Conservation (phyloP, 2,329 filamentous ascomycete species). For the Fusarium domesticum region DNA sequence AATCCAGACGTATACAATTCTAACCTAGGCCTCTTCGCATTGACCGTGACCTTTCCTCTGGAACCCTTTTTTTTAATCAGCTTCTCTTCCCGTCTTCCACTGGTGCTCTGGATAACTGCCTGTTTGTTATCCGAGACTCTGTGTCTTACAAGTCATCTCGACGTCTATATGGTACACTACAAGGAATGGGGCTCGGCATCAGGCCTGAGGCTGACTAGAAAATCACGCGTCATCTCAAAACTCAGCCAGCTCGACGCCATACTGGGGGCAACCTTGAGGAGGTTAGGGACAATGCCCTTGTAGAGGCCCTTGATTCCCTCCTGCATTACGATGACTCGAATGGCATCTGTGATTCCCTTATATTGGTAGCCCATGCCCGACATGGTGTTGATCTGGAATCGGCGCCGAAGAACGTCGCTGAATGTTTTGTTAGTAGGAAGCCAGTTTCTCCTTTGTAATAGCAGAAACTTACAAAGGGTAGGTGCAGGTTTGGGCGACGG, state of each 20-base stretch:
- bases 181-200: slow-evolving; percentile 33
- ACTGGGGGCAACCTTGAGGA: slow-evolving; percentile 94
- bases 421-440: slow-evolving; percentile 6
- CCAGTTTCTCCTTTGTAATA: slow-evolving; percentile 10
- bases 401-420: slow-evolving; percentile 84
- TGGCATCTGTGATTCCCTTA: slow-evolving; percentile 78
- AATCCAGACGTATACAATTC: slow-evolving; percentile 19
- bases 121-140: not conserved
- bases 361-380: slow-evolving; percentile 97
- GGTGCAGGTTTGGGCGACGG: slow-evolving; percentile 94
- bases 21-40: slow-evolving; percentile 4
- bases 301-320: slow-evolving; percentile 86
- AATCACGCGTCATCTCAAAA: slow-evolving; percentile 90
- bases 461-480: slow-evolving; percentile 80
- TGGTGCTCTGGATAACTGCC: not conserved
- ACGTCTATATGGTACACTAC: slow-evolving; percentile 22
- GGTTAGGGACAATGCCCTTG: slow-evolving; percentile 92
- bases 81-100: not conserved
- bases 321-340: slow-evolving; percentile 75
- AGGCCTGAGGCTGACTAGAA: slow-evolving; percentile 63
- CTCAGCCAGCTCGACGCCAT: slow-evolving; percentile 99
- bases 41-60: not conserved
- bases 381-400: slow-evolving; percentile 99
- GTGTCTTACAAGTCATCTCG: slow-evolving; percentile 17
- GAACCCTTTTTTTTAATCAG: not conserved